Evolutionary conservation across 2,329 filamentous ascomycete genomes (phyloP), one percentile per base, ranked within the genome.

Genomic region (Hansfordia pulvinata): DNA sequence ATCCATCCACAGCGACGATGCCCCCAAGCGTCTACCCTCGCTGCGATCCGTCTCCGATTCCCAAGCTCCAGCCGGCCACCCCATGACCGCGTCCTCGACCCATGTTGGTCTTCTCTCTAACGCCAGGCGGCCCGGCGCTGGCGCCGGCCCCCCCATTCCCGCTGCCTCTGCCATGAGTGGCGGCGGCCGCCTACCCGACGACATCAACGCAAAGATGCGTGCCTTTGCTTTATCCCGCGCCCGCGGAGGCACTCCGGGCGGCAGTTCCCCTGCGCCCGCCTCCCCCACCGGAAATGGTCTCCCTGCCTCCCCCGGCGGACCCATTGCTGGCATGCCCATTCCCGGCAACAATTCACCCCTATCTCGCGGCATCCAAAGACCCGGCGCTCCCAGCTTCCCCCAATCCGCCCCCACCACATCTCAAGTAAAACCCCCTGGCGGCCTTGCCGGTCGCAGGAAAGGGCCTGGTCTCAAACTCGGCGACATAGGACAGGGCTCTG

Each of bases 71-170:
- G 50, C 57, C 17, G 51, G 53, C 14, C 50, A 55, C 17, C 36
- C 35, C 30, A 85, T 93, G 72, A 82, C 71, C 30, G 58, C 78
- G 6, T 85, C 75, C n/a, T 93, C 85, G n/a, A 90, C 79, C 16
- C 76, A 82, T 20, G 60, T 86, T 4, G 84, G 84, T 20, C 69
- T 81, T 31, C 58, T 93, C 42, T 84, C 76, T 50, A 69, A 56
- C 37, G 71, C 68, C 4, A 59, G 72, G 31, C 60, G 67, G 25
- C 71, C n/a, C n/a, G n/a, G n/a, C n/a, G n/a, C n/a, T n/a, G n/a
- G n/a, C n/a, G n/a, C n/a, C n/a, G n/a, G n/a, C n/a, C n/a, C n/a
- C n/a, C n/a, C n/a, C n/a, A n/a, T n/a, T n/a, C n/a, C n/a, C 69
- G 3, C 46, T 54, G 12, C 53, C 54, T 10, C 44, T 54, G 8